These are phyloP conservation scores for Neurospora sp. DNA, from an alignment of 495 filamentous ascomycete species.

Conservation along the genomic window DNA sequence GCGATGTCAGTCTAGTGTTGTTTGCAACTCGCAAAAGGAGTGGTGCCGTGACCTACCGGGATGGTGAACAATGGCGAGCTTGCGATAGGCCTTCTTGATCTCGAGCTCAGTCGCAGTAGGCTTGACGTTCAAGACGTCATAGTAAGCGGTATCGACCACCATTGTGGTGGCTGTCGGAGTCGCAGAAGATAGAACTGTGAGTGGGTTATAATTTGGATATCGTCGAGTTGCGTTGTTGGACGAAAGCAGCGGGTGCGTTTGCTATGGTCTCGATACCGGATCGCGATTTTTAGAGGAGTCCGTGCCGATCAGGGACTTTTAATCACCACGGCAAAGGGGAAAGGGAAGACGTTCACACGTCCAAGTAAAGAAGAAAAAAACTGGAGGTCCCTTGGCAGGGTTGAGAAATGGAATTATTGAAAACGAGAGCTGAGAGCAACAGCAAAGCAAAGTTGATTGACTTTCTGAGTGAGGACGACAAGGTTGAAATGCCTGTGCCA, in stretches of 20 bases:
- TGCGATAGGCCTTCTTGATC: conserved; percentile 99
- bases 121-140: conserved; percentile 82
- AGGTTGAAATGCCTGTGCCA: neutral
- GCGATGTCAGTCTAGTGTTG: conserved; percentile 2
- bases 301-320: neutral
- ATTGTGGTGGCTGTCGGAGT: conserved; percentile 32
- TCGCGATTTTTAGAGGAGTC: neutral
- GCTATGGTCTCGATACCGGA: neutral
- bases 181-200: neutral
- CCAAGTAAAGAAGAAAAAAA: neutral
- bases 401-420: neutral
- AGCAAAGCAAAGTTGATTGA: conserved; percentile 1
- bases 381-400: neutral
- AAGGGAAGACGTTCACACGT: neutral
- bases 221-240: neutral
- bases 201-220: neutral
- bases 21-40: conserved; percentile 1
- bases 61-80: conserved; percentile 72
- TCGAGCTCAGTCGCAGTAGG: conserved; percentile 87
- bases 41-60: conserved; percentile 34
- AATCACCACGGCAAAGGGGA: neutral
- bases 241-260: neutral
- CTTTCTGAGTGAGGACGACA: neutral
- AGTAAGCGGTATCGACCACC: conserved; percentile 81
- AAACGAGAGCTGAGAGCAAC: neutral